Evolutionary conservation across 2,329 filamentous ascomycete species (phyloP).

Genomic region (Mycocentrospora acerina): DNA sequence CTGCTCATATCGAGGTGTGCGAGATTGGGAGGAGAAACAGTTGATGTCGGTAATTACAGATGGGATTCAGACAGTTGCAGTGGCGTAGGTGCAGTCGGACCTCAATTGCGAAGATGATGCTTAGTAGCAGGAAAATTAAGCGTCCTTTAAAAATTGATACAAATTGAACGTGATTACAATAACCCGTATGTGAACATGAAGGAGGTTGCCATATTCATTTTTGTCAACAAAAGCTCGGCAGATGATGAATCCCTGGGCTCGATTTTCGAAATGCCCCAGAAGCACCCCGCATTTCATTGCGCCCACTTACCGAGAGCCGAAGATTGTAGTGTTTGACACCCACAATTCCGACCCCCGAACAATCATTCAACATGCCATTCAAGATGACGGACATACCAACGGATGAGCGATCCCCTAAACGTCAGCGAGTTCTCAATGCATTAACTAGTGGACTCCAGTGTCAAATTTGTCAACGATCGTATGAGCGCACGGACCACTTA

Average conservation of each 20-base stretch:
- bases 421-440: slow-evolving; percentile 6
- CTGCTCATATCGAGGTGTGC: slow-evolving; percentile 40
- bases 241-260: not conserved
- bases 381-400: slow-evolving; percentile 1
- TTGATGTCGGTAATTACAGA: slow-evolving; percentile 2
- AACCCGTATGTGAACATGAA: too few species aligned
- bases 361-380: slow-evolving; percentile 1
- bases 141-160: too few species aligned
- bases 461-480: slow-evolving; percentile 29
- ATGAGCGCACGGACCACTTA: slow-evolving; percentile 33
- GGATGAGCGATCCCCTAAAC: slow-evolving; percentile 3
- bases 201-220: too few species aligned
- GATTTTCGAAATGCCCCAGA: not conserved
- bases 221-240: not conserved
- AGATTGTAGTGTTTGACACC: slow-evolving; percentile 1
- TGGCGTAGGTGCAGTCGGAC: not conserved
- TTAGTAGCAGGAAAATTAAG: too few species aligned
- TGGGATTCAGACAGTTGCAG: not conserved
- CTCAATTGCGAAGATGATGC: too few species aligned
- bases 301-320: slow-evolving; percentile 5
- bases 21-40: slow-evolving; percentile 29
- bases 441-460: slow-evolving; percentile 15
- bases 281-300: slow-evolving; percentile 1
- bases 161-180: too few species aligned
- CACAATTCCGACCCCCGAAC: slow-evolving; percentile 3